These are phyloP conservation scores for Austroboletus niveus DNA, from an alignment of 1,284 basidiomycete genomes.

Conservation along the genomic window DNA sequence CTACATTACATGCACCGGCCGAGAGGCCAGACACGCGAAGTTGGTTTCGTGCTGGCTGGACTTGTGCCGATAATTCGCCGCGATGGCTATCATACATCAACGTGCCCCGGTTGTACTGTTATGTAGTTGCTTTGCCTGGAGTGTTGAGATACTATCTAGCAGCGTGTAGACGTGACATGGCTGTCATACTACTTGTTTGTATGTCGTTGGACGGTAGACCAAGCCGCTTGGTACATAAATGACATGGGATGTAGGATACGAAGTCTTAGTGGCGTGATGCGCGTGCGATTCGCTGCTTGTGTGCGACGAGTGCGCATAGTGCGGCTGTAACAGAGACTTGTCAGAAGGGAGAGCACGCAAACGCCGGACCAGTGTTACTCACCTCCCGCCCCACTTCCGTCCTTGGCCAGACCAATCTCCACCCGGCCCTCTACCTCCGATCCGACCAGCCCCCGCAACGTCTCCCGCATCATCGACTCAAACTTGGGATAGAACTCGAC, in stretches of 20 bases:
- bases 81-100: conserved; percentile 11
- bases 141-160: conserved; percentile 1
- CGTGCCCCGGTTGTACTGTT: conserved; percentile 10
- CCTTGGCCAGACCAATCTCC: conserved; percentile 90
- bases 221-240: conserved; percentile 10
- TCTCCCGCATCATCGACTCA: conserved; percentile 70
- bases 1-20: conserved; percentile 16
- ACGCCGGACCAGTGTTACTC: conserved; percentile 28
- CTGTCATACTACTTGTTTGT: conserved; percentile 15
- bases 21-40: conserved; percentile 19
- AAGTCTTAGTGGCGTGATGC: background rate
- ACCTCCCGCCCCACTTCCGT: conserved; percentile 97
- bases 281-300: conserved; percentile 21
- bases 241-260: conserved; percentile 34
- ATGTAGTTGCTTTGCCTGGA: conserved; percentile 7
- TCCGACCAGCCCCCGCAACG: conserved; percentile 77
- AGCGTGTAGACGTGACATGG: conserved; percentile 5
- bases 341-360: conserved; percentile 2
- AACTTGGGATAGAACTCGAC: conserved; percentile 91
- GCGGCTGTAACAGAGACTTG: conserved; percentile 52
- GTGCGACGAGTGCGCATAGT: conserved; percentile 58
- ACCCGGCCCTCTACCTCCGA: conserved; percentile 76
- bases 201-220: conserved; percentile 19
- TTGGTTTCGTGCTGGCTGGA: conserved; percentile 17
- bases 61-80: conserved; percentile 18